Evolutionary conservation across 1,284 basidiomycete genomes (phyloP).

Genomic region (Binderoboletus segoi): DNA sequence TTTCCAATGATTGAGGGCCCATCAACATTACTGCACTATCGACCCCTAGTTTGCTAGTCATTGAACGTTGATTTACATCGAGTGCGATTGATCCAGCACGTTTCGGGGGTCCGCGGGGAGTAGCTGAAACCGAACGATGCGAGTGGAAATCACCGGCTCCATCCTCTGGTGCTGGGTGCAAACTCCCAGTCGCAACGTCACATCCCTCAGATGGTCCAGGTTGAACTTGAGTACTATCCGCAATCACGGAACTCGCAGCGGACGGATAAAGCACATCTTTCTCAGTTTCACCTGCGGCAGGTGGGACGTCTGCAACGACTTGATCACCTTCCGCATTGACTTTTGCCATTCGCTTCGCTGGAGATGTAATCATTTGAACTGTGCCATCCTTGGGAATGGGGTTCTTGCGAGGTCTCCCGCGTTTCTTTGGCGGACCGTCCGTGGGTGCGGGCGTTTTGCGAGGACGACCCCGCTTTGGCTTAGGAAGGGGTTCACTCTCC

Average conservation of each 20-base stretch:
- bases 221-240: neutral
- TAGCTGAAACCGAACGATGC: neutral
- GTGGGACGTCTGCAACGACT: neutral
- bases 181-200: neutral
- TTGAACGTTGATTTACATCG: neutral
- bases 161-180: neutral
- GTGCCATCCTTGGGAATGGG: conserved; percentile 7
- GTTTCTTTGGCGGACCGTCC: conserved; percentile 26
- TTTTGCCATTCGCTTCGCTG: conserved; percentile 1
- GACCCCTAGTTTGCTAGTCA: neutral
- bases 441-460: conserved; percentile 28
- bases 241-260: neutral
- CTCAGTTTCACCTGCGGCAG: neutral
- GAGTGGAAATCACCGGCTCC: neutral
- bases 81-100: neutral
- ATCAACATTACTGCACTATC: neutral
- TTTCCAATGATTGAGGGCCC: neutral
- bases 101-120: conserved; percentile 1
- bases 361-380: neutral
- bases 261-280: neutral
- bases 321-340: neutral
- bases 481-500: conserved; percentile 34
- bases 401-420: conserved; percentile 40
- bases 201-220: neutral
- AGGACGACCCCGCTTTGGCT: conserved; percentile 42